Conservation (phyloP, 164 flowering plant species). For the Paratinospora sagittata region DNA sequence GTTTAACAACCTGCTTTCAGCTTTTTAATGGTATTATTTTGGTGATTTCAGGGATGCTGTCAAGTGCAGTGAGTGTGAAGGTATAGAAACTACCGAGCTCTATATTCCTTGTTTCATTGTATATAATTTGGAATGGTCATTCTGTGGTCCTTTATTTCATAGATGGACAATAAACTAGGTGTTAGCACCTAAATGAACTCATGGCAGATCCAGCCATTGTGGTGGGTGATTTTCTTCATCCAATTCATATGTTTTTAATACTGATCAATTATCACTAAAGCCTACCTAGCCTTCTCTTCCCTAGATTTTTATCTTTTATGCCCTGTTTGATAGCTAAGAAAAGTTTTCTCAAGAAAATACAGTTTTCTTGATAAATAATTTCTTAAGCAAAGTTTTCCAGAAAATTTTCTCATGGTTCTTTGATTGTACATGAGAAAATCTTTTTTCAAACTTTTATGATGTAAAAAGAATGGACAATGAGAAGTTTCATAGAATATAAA, state of each 20-base stretch:
- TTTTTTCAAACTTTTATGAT: too few species aligned
- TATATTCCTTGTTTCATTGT: background rate
- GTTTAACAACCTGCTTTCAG: constrained; percentile 7
- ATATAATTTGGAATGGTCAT: background rate
- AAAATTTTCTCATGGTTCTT: too few species aligned
- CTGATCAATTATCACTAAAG: background rate
- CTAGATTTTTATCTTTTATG: background rate
- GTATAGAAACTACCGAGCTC: constrained; percentile 29
- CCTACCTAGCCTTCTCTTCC: background rate
- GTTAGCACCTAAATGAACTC: background rate
- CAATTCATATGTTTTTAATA: background rate
- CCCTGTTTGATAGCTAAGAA: too few species aligned
- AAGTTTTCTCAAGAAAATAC: too few species aligned
- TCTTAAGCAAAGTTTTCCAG: too few species aligned
- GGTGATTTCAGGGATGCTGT: constrained; percentile 54
- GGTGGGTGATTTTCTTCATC: background rate
- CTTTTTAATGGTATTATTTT: constrained; percentile 13
- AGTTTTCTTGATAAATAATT: too few species aligned
- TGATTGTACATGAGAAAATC: too few species aligned
- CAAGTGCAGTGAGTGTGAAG: constrained; percentile 74
- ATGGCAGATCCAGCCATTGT: background rate
- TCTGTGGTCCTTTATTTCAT: too few species aligned
- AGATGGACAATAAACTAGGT: background rate
- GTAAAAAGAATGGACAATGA: too few species aligned
- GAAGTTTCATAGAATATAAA: too few species aligned